Evolutionary conservation across 83 land plant species (phyloP).

Genomic region (Picea abies): DNA sequence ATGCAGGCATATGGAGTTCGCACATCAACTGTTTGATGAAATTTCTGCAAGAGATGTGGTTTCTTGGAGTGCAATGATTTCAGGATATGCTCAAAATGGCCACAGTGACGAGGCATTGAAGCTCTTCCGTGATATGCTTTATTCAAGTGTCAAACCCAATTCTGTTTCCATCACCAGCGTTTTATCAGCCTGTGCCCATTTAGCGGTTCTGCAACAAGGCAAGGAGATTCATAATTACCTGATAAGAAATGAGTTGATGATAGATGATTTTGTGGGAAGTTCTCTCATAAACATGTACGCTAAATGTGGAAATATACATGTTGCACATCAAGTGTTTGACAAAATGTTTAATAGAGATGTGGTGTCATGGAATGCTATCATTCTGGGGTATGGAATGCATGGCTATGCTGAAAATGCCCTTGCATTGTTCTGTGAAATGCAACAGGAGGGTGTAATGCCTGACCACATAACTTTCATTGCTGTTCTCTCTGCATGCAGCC

Average conservation of each 20-base stretch:
- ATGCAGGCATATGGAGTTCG: conserved; percentile 34
- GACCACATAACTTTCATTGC: conserved; percentile 60
- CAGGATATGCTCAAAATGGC: conserved; percentile 64
- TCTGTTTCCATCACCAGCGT: conserved; percentile 38
- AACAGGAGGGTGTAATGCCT: conserved; percentile 26
- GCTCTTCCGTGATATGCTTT: conserved; percentile 42
- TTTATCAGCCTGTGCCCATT: conserved; percentile 63
- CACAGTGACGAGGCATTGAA: conserved; percentile 36
- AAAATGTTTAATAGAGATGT: conserved; percentile 21
- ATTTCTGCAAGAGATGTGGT: conserved; percentile 47
- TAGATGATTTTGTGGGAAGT: conserved; percentile 35
- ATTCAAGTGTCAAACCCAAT: conserved; percentile 33
- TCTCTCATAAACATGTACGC: conserved; percentile 70
- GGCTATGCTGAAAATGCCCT: conserved; percentile 48
- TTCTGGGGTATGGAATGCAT: conserved; percentile 57
- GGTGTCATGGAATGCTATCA: conserved; percentile 64
- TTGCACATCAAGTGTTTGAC: conserved; percentile 47
- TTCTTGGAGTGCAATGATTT: conserved; percentile 61
- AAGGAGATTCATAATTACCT: conserved; percentile 49
- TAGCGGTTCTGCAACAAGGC: conserved; percentile 59
- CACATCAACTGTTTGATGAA: conserved; percentile 47
- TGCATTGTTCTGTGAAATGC: conserved; percentile 45
- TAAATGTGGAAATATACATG: conserved; percentile 58
- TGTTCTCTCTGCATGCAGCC: conserved; percentile 63
- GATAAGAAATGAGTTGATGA: conserved; percentile 17